Conservation (phyloP, 1,139 yeast genomes). For the Diutina catenulata region DNA sequence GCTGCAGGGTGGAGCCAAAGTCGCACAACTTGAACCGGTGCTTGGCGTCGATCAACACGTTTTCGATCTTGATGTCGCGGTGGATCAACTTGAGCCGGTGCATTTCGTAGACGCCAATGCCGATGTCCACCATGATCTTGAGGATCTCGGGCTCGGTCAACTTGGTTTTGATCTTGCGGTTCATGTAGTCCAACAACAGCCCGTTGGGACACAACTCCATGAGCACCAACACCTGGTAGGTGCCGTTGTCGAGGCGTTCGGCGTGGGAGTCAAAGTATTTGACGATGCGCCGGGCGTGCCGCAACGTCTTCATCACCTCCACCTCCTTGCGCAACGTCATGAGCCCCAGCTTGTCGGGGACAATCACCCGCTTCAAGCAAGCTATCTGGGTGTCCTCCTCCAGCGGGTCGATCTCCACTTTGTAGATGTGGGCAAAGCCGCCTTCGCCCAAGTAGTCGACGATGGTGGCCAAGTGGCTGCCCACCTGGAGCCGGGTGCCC, state of each 20-base stretch:
- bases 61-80: constrained; percentile 71
- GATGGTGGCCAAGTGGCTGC: constrained; percentile 27
- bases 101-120: constrained; percentile 62
- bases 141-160: constrained; percentile 50
- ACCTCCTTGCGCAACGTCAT: constrained; percentile 62
- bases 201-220: constrained; percentile 74
- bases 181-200: constrained; percentile 66
- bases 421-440: constrained; percentile 47
- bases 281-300: constrained; percentile 47
- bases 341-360: constrained; percentile 58
- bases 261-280: constrained; percentile 71
- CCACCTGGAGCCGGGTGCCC: constrained; percentile 20
- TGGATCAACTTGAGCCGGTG: constrained; percentile 54
- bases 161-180: constrained; percentile 52
- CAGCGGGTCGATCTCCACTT: constrained; percentile 36
- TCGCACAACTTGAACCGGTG: constrained; percentile 59
- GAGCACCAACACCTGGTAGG: constrained; percentile 62
- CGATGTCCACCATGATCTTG: constrained; percentile 54
- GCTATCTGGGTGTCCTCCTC: constrained; percentile 32
- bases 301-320: constrained; percentile 64
- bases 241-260: constrained; percentile 39
- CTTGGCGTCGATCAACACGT: constrained; percentile 50
- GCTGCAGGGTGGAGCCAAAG: constrained; percentile 61
- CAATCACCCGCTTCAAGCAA: constrained; percentile 66
- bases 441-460: constrained; percentile 33